Evolutionary conservation across 257 asterid genomes (phyloP).

Genomic region (Phtheirospermum japonicum): DNA sequence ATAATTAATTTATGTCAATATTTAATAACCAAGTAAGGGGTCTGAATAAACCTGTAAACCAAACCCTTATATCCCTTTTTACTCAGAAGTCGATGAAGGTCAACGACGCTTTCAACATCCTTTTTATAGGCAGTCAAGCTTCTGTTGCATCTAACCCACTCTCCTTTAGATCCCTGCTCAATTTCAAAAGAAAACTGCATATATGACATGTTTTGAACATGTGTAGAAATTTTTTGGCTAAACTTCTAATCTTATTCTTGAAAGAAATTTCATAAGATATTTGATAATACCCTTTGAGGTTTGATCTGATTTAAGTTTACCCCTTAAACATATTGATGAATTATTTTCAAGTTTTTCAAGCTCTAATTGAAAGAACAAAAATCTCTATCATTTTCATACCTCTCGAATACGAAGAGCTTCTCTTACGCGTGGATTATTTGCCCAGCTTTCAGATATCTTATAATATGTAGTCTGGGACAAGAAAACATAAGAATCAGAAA

Average conservation of each 20-base stretch:
- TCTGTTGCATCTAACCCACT: constrained; percentile 14
- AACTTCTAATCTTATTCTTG: too few species aligned
- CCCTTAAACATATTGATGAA: too few species aligned
- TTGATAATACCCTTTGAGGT: too few species aligned
- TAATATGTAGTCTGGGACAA: not conserved
- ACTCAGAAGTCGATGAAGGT: not conserved
- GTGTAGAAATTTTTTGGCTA: too few species aligned
- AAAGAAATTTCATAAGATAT: too few species aligned
- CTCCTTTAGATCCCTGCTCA: not conserved
- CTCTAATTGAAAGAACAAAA: too few species aligned
- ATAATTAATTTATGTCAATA: not conserved
- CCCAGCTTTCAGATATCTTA: constrained; percentile 10
- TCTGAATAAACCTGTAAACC: not conserved
- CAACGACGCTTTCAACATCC: not conserved
- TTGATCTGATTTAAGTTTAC: too few species aligned
- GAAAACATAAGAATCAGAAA: not conserved
- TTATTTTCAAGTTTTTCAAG: too few species aligned
- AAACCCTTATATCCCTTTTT: constrained; percentile 13
- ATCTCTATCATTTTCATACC: not conserved
- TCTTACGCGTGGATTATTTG: constrained; percentile 7
- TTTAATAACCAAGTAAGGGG: not conserved
- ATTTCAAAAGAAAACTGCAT: not conserved
- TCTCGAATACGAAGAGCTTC: constrained; percentile 2
- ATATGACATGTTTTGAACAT: too few species aligned
- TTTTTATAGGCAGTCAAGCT: not conserved